Evolutionary conservation across 805 yeast species (phyloP).

Genomic region (Cyberlindnera misumaiensis): DNA sequence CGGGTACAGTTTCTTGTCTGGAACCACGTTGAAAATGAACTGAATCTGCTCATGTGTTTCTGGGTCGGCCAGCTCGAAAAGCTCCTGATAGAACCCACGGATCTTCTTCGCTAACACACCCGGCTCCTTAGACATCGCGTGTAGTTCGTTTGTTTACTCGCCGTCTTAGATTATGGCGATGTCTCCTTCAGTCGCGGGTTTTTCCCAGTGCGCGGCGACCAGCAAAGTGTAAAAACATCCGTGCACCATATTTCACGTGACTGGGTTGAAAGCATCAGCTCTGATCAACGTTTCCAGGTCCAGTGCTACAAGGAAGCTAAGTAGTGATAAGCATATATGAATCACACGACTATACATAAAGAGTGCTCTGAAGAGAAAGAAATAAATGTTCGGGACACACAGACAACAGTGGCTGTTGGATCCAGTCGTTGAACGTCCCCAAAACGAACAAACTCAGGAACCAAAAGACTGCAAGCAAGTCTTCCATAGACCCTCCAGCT

Average conservation of each 20-base stretch:
- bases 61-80: constrained; percentile 33
- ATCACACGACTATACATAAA: too few species aligned
- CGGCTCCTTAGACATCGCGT: constrained; percentile 14
- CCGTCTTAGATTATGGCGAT: too few species aligned
- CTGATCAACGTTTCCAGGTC: neutral
- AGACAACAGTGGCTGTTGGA: neutral
- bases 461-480: neutral
- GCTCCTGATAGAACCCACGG: constrained; percentile 28
- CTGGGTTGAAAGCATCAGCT: too few species aligned
- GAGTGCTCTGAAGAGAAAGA: neutral
- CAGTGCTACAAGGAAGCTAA: neutral
- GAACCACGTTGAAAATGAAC: constrained; percentile 63
- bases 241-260: too few species aligned
- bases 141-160: neutral
- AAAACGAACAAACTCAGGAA: too few species aligned
- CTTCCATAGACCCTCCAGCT: neutral
- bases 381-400: neutral
- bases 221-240: too few species aligned
- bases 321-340: neutral
- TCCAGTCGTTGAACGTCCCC: too few species aligned
- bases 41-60: constrained; percentile 35
- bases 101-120: constrained; percentile 18
- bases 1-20: constrained; percentile 56
- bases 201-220: neutral
- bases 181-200: neutral